Percentiles rank a stretch among this genome's conserved stretches.
Evolutionary conservation across 306 rosid species (phyloP).

Genomic region (Carpinus viminea): DNA sequence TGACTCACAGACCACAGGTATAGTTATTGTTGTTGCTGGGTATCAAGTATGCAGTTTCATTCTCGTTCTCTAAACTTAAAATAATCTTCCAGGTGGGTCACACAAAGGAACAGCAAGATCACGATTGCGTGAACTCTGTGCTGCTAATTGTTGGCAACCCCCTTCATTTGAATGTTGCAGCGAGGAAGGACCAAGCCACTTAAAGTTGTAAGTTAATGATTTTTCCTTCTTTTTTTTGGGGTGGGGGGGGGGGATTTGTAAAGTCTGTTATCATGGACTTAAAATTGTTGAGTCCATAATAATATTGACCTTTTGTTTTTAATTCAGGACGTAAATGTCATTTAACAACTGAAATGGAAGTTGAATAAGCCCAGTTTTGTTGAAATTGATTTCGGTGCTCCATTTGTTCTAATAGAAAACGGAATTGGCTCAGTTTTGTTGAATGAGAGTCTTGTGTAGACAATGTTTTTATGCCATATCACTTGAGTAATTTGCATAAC

Average conservation of each 20-base stretch:
- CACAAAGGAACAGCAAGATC: slow-evolving; percentile 55
- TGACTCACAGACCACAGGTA: slow-evolving; percentile 48
- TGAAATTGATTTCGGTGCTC: background rate
- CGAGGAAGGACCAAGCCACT: slow-evolving; percentile 82
- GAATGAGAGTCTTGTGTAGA: too few species aligned
- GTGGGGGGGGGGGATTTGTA: too few species aligned
- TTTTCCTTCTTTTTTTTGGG: background rate
- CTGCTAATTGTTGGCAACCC: slow-evolving; percentile 59
- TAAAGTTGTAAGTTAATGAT: slow-evolving; percentile 44
- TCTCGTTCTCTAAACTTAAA: slow-evolving; percentile 19
- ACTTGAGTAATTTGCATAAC: too few species aligned
- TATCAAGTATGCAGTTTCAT: slow-evolving; percentile 17
- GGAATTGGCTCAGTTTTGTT: background rate
- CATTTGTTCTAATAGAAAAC: background rate
- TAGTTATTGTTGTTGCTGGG: slow-evolving; percentile 19
- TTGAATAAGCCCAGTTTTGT: background rate
- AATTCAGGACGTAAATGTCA: background rate
- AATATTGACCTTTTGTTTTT: background rate
- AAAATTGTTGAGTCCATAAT: slow-evolving; percentile 43
- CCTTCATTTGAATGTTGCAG: slow-evolving; percentile 72
- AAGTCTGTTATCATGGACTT: slow-evolving; percentile 20
- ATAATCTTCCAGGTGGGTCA: slow-evolving; percentile 35
- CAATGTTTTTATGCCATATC: too few species aligned
- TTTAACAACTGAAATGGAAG: background rate
- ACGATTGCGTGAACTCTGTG: slow-evolving; percentile 66